Percentiles rank a stretch among this genome's conserved stretches.
Evolutionary conservation across 2,329 filamentous ascomycete genomes (phyloP).

Genomic region (Ceratocystis destructans): DNA sequence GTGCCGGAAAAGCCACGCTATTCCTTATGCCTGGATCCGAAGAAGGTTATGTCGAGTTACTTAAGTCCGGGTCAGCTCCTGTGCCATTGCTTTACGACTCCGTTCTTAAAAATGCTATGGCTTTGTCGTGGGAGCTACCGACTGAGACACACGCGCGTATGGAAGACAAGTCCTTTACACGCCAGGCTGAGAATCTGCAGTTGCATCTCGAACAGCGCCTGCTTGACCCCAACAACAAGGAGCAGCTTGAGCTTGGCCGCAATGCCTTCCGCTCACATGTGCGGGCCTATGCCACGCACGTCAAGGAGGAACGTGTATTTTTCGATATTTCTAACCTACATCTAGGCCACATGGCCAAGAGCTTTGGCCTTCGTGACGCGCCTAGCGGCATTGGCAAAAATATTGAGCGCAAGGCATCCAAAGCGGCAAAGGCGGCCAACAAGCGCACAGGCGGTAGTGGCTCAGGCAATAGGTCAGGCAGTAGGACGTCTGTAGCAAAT

Average conservation of each 20-base stretch:
- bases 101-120: slow-evolving; percentile 52
- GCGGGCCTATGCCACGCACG: slow-evolving; percentile 86
- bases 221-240: slow-evolving; percentile 38
- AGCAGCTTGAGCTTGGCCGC: slow-evolving; percentile 65
- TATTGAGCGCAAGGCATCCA: slow-evolving; percentile 33
- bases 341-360: slow-evolving; percentile 85
- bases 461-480: slow-evolving; percentile 23
- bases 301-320: slow-evolving; percentile 66
- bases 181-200: slow-evolving; percentile 43
- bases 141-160: slow-evolving; percentile 50
- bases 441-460: slow-evolving; percentile 25
- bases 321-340: slow-evolving; percentile 91
- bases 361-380: slow-evolving; percentile 77
- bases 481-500: slow-evolving; percentile 9
- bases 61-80: slow-evolving; percentile 40
- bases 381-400: slow-evolving; percentile 65
- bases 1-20: slow-evolving; percentile 70
- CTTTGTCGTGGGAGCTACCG: slow-evolving; percentile 47
- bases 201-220: slow-evolving; percentile 47
- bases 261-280: slow-evolving; percentile 86
- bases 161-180: slow-evolving; percentile 33
- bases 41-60: slow-evolving; percentile 72
- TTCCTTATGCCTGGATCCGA: slow-evolving; percentile 86
- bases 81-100: slow-evolving; percentile 39
- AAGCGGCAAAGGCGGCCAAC: slow-evolving; percentile 25